Percentiles rank a stretch among this genome's conserved stretches.
Conservation (phyloP, 139 green algal genomes). For the Spirogloea muscicola region DNA sequence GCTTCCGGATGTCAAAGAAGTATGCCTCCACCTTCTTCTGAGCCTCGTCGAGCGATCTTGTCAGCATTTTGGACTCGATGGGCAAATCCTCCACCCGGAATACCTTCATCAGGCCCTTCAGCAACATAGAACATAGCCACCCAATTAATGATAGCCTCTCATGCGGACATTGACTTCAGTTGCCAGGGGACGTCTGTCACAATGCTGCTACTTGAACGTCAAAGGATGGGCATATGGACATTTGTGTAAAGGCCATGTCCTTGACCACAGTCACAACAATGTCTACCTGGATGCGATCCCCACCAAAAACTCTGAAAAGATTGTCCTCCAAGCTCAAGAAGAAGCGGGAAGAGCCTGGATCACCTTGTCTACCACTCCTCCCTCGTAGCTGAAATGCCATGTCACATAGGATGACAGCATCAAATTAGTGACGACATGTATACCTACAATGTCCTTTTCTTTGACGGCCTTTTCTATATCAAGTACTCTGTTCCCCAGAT, state of each 20-base stretch:
- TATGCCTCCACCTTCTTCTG: slow-evolving; percentile 95
- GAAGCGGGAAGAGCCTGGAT: slow-evolving; percentile 87
- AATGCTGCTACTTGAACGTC: no score
- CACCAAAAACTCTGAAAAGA: slow-evolving; percentile 87
- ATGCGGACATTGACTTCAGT: neutral
- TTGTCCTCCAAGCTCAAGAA: slow-evolving; percentile 93
- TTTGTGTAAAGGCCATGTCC: no score
- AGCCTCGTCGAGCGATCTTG: slow-evolving; percentile 83
- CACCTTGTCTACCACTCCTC: slow-evolving; percentile 73
- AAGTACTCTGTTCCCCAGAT: no score
- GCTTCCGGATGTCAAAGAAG: slow-evolving; percentile 97
- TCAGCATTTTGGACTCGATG: slow-evolving; percentile 96
- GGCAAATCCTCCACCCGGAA: slow-evolving; percentile 77
- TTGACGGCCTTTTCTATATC: no score
- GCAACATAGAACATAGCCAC: neutral
- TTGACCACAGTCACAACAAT: no score
- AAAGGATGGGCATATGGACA: no score
- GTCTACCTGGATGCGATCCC: slow-evolving; percentile 82
- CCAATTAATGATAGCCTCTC: no score
- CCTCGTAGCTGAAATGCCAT: slow-evolving; percentile 44
- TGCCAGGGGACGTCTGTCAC: neutral
- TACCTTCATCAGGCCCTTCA: slow-evolving; percentile 75
- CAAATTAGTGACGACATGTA: neutral
- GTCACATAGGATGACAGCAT: neutral
- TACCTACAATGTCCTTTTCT: no score